These are phyloP conservation scores for Melampsora occidentalis DNA, from an alignment of 1,284 basidiomycete genomes.

Conservation along the genomic window DNA sequence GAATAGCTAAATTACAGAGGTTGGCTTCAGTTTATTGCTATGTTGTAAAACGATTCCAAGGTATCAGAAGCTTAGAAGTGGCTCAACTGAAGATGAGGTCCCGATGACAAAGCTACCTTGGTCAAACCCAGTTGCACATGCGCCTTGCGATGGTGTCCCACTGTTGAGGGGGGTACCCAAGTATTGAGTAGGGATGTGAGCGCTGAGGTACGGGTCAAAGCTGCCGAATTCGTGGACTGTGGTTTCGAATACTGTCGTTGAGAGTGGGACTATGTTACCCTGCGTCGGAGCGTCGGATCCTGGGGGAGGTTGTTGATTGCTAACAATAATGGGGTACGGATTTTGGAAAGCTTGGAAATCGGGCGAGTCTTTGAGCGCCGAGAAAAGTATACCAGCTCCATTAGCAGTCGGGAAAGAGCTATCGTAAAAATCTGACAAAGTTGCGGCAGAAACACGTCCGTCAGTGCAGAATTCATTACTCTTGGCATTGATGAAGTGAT, in stretches of 20 bases:
- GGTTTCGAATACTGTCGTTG: slow-evolving; percentile 57
- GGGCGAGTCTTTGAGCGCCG: neutral
- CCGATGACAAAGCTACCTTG: slow-evolving; percentile 27
- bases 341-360: neutral
- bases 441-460: neutral
- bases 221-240: slow-evolving; percentile 58
- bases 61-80: neutral
- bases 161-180: slow-evolving; percentile 53
- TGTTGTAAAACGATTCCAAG: slow-evolving; percentile 3
- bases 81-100: slow-evolving; percentile 31
- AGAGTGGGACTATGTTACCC: slow-evolving; percentile 17
- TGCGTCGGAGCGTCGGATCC: neutral
- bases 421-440: slow-evolving; percentile 14
- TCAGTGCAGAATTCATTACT: neutral
- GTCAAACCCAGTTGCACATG: slow-evolving; percentile 20
- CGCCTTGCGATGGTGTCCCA: slow-evolving; percentile 48
- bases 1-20: neutral
- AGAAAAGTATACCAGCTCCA: slow-evolving; percentile 20
- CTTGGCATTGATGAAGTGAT: too few species aligned
- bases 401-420: slow-evolving; percentile 19
- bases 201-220: slow-evolving; percentile 54
- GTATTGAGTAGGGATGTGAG: slow-evolving; percentile 53
- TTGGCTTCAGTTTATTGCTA: neutral
- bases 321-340: slow-evolving; percentile 27
- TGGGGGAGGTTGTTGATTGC: slow-evolving; percentile 14